Evolutionary conservation across 169 alveolate genomes (phyloP).

Genomic region (Pseudocohnilembus persalinus): DNA sequence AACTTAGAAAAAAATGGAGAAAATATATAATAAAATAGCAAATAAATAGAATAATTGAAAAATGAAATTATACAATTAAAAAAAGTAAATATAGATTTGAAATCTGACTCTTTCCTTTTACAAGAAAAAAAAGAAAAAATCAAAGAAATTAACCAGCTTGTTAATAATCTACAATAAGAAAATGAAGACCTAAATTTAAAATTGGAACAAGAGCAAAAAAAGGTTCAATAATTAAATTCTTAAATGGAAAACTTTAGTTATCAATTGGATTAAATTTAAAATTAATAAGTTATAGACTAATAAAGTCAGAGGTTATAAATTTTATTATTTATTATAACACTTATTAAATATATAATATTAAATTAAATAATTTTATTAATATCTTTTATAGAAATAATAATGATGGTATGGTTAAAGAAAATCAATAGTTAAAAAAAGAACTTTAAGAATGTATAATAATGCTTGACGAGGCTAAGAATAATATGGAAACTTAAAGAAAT

Average conservation of each 20-base stretch:
- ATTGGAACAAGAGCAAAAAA: too few species aligned
- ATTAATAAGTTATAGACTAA: too few species aligned
- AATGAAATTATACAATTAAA: background rate
- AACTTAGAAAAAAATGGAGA: background rate
- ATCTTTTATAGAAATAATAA: background rate
- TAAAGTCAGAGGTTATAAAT: background rate
- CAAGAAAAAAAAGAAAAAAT: background rate
- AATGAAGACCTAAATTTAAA: background rate
- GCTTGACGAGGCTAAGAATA: background rate
- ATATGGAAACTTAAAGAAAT: background rate
- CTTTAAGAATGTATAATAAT: background rate
- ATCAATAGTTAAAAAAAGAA: background rate
- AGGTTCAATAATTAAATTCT: background rate
- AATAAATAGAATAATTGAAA: background rate
- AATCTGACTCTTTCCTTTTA: background rate
- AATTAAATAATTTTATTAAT: too few species aligned
- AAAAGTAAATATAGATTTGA: background rate
- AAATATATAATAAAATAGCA: background rate
- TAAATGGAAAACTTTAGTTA: too few species aligned
- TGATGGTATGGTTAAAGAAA: too few species aligned
- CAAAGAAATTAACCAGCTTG: background rate
- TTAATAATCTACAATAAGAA: background rate
- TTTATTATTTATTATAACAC: background rate
- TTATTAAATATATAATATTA: too few species aligned
- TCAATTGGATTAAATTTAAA: background rate